Conservation (phyloP, 2,329 filamentous ascomycete species). For the Botryotinia globosa region DNA sequence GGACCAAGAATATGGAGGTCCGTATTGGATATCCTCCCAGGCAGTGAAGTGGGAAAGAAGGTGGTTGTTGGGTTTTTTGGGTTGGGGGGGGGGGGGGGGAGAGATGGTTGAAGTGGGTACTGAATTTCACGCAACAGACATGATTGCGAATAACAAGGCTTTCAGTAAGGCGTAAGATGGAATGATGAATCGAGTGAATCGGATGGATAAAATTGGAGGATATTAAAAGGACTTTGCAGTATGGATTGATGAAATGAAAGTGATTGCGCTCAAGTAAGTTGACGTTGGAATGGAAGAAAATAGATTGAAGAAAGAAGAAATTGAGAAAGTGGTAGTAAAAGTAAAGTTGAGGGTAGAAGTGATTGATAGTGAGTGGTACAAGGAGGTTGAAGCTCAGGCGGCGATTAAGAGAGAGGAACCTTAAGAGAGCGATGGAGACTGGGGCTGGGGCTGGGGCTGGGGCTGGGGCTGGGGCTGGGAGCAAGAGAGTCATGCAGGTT, state of each 20-base stretch:
- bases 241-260: not conserved
- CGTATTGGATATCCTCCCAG: constrained; percentile 2
- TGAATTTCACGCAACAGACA: constrained; percentile 12
- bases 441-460: not conserved
- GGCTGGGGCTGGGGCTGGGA: not conserved
- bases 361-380: not conserved
- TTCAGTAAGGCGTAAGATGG: not conserved
- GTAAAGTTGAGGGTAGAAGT: not conserved
- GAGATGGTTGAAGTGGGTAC: constrained; percentile 12
- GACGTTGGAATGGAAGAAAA: not conserved
- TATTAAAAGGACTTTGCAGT: not conserved
- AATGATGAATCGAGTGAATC: not conserved
- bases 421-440: not conserved
- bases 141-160: constrained; percentile 11
- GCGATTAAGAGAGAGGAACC: constrained; percentile 1
- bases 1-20: not conserved
- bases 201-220: too few relatives aligned
- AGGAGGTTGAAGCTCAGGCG: constrained; percentile 14
- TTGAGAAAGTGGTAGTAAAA: not conserved
- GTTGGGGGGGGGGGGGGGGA: too few relatives aligned
- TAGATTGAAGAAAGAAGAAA: too few relatives aligned
- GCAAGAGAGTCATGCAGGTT: constrained; percentile 6
- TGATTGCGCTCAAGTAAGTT: too few relatives aligned
- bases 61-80: not conserved
- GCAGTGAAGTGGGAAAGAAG: not conserved